Evolutionary conservation across 257 asterid genomes (phyloP).

Genomic region (Solanum chiquidenum): DNA sequence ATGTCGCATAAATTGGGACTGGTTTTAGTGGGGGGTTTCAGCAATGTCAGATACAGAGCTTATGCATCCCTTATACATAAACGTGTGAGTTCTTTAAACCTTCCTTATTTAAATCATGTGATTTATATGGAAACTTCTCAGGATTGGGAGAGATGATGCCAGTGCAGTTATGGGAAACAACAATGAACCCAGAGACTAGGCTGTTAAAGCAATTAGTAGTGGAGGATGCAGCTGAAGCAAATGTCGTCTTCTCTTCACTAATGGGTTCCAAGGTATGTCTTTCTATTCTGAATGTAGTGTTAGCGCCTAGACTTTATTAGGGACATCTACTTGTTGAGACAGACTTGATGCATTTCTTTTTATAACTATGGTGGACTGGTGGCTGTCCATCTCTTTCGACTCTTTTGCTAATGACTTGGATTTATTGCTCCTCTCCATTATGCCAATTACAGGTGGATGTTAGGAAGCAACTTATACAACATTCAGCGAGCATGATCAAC

Average conservation of each 20-base stretch:
- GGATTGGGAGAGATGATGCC: slow-evolving; percentile 99
- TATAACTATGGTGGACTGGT: neutral
- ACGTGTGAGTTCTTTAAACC: neutral
- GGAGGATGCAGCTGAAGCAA: slow-evolving; percentile 85
- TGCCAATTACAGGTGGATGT: slow-evolving; percentile 54
- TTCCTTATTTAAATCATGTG: neutral
- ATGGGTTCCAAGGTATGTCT: slow-evolving; percentile 80
- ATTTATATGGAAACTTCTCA: slow-evolving; percentile 17
- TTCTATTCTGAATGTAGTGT: neutral
- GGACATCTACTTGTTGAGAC: neutral
- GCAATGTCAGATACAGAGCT: neutral
- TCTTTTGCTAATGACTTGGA: neutral
- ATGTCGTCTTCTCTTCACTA: slow-evolving; percentile 80
- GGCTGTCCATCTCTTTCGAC: neutral
- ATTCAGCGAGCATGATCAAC: slow-evolving; percentile 42
- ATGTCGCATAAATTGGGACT: neutral
- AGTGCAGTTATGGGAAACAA: slow-evolving; percentile 97
- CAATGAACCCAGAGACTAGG: slow-evolving; percentile 73
- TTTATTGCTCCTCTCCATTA: neutral
- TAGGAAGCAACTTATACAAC: slow-evolving; percentile 69
- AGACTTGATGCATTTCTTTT: neutral
- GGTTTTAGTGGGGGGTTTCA: neutral
- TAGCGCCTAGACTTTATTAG: neutral
- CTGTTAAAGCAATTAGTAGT: slow-evolving; percentile 72
- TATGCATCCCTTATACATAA: neutral